Conservation (phyloP, 108 stramenopile species). For the Stephanodiscus triporus region DNA sequence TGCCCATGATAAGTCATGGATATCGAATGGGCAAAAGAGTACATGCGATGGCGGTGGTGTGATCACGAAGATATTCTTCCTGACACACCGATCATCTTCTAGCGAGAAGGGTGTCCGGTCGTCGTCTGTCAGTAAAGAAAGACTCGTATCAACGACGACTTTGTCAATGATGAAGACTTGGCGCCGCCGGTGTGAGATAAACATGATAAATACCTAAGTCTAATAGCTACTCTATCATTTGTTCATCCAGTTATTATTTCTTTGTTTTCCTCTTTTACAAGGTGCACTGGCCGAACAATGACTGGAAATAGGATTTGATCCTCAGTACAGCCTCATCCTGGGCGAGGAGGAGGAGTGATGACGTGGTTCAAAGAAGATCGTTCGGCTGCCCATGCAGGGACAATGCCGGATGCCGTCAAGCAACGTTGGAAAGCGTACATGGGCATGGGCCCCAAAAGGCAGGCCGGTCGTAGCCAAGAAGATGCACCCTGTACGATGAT, state of each 20-base stretch:
- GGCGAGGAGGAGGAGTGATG: slow-evolving; percentile 4
- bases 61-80: background rate
- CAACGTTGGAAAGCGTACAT: slow-evolving; percentile 25
- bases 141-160: slow-evolving; percentile 23
- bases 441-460: slow-evolving; percentile 26
- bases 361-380: background rate
- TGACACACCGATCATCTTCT: background rate
- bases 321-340: slow-evolving; percentile 20
- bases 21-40: slow-evolving; percentile 4
- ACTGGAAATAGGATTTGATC: slow-evolving; percentile 36
- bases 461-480: slow-evolving; percentile 13
- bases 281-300: slow-evolving; percentile 37
- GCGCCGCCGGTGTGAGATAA: slow-evolving; percentile 16
- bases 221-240: no score
- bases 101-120: background rate
- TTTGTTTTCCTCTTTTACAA: no score
- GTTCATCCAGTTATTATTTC: no score
- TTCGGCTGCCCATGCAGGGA: background rate
- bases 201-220: no score
- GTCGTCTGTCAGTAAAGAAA: background rate
- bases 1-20: background rate
- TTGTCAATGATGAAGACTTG: slow-evolving; percentile 40
- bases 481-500: slow-evolving; percentile 14
- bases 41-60: background rate
- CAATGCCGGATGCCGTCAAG: background rate